These are phyloP conservation scores for Coemansia sp. DNA, from an alignment of 192 early-diverging fungal genomes.

Conservation along the genomic window DNA sequence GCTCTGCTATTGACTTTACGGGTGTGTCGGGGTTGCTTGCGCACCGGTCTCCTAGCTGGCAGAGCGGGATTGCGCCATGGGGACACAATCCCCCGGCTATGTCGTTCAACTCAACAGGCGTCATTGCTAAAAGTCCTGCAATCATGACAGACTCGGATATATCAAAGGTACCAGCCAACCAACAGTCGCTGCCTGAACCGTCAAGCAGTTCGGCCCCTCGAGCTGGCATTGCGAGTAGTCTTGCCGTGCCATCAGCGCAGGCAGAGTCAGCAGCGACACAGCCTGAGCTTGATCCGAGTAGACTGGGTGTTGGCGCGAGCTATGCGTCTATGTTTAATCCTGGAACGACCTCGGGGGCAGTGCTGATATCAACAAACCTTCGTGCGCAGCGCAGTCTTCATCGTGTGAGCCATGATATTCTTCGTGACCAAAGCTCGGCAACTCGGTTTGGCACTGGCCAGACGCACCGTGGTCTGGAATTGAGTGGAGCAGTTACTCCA, in stretches of 20 bases:
- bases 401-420: slow-evolving; percentile 22
- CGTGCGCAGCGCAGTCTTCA: slow-evolving; percentile 41
- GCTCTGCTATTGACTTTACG: slow-evolving; percentile 19
- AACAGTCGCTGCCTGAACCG: neutral
- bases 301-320: slow-evolving; percentile 4
- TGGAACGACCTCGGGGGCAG: slow-evolving; percentile 16
- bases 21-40: slow-evolving; percentile 28
- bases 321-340: slow-evolving; percentile 31
- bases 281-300: slow-evolving; percentile 1
- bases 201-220: neutral
- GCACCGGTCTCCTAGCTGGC: slow-evolving; percentile 50
- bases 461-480: slow-evolving; percentile 25
- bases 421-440: slow-evolving; percentile 30
- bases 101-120: slow-evolving; percentile 26
- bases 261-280: slow-evolving; percentile 4
- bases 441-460: slow-evolving; percentile 26
- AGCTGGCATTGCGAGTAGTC: neutral
- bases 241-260: neutral
- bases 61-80: slow-evolving; percentile 45
- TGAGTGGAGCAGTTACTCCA: slow-evolving; percentile 40
- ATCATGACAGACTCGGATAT: slow-evolving; percentile 1
- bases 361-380: slow-evolving; percentile 33
- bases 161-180: slow-evolving; percentile 10
- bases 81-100: slow-evolving; percentile 8
- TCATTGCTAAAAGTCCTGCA: slow-evolving; percentile 21